These are phyloP conservation scores for Candida rishiriensis DNA, from an alignment of 805 yeast genomes.

Conservation along the genomic window DNA sequence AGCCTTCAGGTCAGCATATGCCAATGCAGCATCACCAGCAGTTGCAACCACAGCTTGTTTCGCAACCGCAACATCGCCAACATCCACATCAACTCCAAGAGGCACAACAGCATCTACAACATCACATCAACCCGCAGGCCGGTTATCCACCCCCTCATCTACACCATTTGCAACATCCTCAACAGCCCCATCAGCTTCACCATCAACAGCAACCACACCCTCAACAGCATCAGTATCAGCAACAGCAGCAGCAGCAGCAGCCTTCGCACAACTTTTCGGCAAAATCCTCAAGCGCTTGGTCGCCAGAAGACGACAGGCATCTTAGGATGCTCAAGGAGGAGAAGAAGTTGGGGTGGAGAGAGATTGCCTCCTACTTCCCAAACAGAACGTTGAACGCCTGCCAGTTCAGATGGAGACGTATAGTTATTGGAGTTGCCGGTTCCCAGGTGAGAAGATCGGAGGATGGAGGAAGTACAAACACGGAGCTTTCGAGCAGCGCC, in stretches of 20 bases:
- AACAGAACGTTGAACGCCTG: constrained; percentile 87
- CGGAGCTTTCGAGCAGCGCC: background rate
- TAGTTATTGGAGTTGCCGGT: constrained; percentile 35
- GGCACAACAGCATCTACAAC: constrained; percentile 1
- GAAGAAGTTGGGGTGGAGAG: constrained; percentile 86
- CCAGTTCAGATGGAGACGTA: constrained; percentile 83
- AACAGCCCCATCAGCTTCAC: background rate
- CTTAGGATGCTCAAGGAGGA: constrained; percentile 75
- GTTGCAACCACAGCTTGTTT: constrained; percentile 1
- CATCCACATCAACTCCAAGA: background rate
- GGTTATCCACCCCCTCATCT: background rate
- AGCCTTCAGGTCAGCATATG: background rate
- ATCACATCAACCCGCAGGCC: background rate
- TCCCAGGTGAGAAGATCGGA: background rate
- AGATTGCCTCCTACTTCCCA: constrained; percentile 71
- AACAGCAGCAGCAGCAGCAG: background rate
- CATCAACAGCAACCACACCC: background rate
- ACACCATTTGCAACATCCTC: background rate
- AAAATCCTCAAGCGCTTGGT: constrained; percentile 54
- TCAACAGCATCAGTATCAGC: constrained; percentile 1
- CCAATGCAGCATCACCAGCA: constrained; percentile 5
- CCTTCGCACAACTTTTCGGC: background rate
- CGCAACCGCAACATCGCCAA: constrained; percentile 3
- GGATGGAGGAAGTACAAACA: background rate
- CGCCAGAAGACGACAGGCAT: constrained; percentile 68